Evolutionary conservation across 2,329 filamentous ascomycete species (phyloP), one percentile per base, ranked within the genome.

Genomic region (Lachnellula occidentalis): DNA sequence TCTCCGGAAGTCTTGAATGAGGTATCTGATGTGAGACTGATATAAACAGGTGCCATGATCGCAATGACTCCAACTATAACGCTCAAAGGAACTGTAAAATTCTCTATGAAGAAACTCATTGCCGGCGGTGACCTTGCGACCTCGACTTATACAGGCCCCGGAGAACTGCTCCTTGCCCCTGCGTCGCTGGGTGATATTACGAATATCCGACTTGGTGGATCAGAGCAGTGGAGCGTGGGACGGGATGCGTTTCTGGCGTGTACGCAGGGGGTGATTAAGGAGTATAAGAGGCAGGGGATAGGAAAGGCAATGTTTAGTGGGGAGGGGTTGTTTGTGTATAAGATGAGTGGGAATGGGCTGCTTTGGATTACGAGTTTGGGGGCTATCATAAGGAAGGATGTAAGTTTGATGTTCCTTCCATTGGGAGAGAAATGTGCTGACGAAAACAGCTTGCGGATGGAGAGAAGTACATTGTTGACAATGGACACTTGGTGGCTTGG

Each of bases 401-500:
- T 95, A 69, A 76, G 87, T 79, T 42, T 27, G 34, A 17, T 24
- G 3, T 48, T 8, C 47, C n/a, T 2, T 15, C 5, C 4, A 11
- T 22, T 41, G 11, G 34, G 19, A 9, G 4, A 19, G 21, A 19
- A 22, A 14, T 21, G 11, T 51, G 34, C 62, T 66, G 24, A 65
- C 49, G 11, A 50, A 11, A 54, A 52, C 51, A 65, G 78, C 74
- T 86, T 27, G 72, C 70, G 45, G 80, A 85, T 12, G 86, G 86
- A 9, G 92, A 97, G 69, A 87, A 87, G 63, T 97, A 96, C 71
- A 90, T 94, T 61, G 85, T 96, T 54, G 90, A 96, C 66, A 96
- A 96, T 65, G 90, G 90, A 3, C 91, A 97, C 64, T 78, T 97
- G 1, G 91, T 97, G 0, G 92, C 94, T 0, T 99, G 94, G 94